Conservation (phyloP, 495 filamentous ascomycete genomes). For the Chaetomidium leptoderma region DNA sequence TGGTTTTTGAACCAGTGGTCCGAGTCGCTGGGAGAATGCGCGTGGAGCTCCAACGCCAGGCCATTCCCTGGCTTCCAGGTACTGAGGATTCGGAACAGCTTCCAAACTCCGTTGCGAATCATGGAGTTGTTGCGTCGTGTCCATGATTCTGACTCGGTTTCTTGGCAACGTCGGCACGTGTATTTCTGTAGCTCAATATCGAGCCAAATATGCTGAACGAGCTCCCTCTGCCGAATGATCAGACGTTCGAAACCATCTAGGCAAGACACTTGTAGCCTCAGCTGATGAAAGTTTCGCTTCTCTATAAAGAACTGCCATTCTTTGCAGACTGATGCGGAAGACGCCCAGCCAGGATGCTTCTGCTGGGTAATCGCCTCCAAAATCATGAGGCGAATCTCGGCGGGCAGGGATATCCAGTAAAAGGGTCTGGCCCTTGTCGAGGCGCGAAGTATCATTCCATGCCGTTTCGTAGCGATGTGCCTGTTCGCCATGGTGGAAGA, state of each 20-base stretch:
- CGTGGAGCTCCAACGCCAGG: constrained; percentile 27
- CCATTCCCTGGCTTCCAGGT: constrained; percentile 17
- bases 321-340: constrained; percentile 11
- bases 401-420: constrained; percentile 4
- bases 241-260: constrained; percentile 24
- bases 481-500: constrained; percentile 1
- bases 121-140: not conserved
- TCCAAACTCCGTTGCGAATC: constrained; percentile 19
- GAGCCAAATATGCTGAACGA: constrained; percentile 25
- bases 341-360: constrained; percentile 8
- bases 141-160: not conserved
- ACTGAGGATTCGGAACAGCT: constrained; percentile 23
- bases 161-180: constrained; percentile 19
- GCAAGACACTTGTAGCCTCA: constrained; percentile 23
- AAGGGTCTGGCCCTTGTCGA: not conserved
- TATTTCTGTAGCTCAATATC: constrained; percentile 23
- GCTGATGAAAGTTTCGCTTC: constrained; percentile 14
- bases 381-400: constrained; percentile 12
- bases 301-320: constrained; percentile 17
- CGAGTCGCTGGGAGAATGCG: constrained; percentile 24
- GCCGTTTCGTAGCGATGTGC: not conserved
- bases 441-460: constrained; percentile 4
- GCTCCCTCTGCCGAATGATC: constrained; percentile 16
- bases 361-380: not conserved
- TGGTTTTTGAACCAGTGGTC: constrained; percentile 28